Conservation (phyloP, 257 asterid species). For the Echium plantagineum region DNA sequence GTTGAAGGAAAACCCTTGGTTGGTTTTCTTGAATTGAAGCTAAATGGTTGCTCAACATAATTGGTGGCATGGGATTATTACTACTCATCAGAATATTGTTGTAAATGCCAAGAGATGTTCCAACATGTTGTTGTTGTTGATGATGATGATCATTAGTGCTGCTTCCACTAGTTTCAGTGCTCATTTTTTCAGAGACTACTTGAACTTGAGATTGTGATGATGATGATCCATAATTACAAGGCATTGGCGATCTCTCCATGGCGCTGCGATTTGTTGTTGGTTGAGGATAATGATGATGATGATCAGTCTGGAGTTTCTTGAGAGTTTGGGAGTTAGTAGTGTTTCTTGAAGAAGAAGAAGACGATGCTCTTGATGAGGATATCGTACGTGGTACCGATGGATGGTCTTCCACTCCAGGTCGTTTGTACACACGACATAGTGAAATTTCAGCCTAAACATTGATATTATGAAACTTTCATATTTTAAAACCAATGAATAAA, state of each 20-base stretch:
- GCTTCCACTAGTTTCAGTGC: constrained; percentile 38
- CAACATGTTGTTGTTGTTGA: constrained; percentile 12
- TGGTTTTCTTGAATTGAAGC: constrained; percentile 13
- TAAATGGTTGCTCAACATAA: constrained; percentile 5
- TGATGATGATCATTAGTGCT: constrained; percentile 27
- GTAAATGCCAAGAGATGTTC: constrained; percentile 34
- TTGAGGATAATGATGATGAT: background rate
- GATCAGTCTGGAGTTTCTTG: background rate
- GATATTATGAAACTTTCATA: constrained; percentile 9
- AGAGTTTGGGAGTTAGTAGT: background rate
- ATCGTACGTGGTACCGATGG: constrained; percentile 68
- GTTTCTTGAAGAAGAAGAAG: constrained; percentile 3
- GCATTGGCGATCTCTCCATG: constrained; percentile 10
- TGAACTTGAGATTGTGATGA: constrained; percentile 10
- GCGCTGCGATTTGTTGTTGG: constrained; percentile 5
- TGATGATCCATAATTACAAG: constrained; percentile 9
- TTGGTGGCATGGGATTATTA: constrained; percentile 19
- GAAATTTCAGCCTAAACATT: constrained; percentile 76
- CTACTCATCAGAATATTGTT: background rate
- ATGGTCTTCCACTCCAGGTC: constrained; percentile 89
- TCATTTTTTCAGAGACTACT: constrained; percentile 21
- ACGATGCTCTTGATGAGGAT: constrained; percentile 30
- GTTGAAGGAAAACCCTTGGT: constrained; percentile 12
- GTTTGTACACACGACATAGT: constrained; percentile 81
- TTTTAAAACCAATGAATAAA: too few species aligned